These are phyloP conservation scores for Fraxinus floribunda DNA, from an alignment of 305 asterid species.

Conservation along the genomic window DNA sequence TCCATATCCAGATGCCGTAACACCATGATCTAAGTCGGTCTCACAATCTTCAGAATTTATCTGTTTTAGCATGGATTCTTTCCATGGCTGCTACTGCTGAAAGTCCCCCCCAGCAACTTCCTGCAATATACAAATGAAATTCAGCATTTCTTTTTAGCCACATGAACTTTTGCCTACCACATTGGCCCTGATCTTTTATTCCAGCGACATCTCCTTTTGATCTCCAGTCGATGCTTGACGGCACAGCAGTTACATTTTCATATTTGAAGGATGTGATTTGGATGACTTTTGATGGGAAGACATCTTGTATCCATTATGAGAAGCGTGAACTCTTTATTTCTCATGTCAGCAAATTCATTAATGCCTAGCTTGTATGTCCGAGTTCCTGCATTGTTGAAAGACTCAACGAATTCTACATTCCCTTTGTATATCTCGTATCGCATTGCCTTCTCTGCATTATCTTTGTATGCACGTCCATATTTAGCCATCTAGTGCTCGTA, in stretches of 20 bases:
- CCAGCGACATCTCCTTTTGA: constrained; percentile 23
- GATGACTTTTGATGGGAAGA: neutral
- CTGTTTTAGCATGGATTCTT: no score
- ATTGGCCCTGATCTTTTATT: no score
- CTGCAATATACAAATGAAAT: no score
- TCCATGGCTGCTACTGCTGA: no score
- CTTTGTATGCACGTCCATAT: constrained; percentile 4
- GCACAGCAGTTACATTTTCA: constrained; percentile 9
- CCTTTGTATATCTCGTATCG: constrained; percentile 26
- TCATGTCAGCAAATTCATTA: constrained; percentile 26
- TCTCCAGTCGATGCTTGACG: constrained; percentile 24
- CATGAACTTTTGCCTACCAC: no score
- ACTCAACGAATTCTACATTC: constrained; percentile 26
- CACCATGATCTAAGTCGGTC: constrained; percentile 33
- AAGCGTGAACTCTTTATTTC: constrained; percentile 11
- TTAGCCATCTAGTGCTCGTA: constrained; percentile 13
- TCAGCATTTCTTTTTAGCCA: no score
- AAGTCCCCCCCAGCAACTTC: neutral
- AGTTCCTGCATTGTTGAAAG: constrained; percentile 16
- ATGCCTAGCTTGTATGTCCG: constrained; percentile 25
- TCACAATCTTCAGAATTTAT: constrained; percentile 26
- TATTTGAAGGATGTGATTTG: constrained; percentile 10
- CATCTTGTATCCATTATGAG: constrained; percentile 9
- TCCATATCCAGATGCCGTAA: constrained; percentile 34
- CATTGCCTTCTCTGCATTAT: constrained; percentile 17